phyloP scores from a whole-genome alignment of 2,329 filamentous ascomycete genomes.

The Cercospora sp. region DNA sequence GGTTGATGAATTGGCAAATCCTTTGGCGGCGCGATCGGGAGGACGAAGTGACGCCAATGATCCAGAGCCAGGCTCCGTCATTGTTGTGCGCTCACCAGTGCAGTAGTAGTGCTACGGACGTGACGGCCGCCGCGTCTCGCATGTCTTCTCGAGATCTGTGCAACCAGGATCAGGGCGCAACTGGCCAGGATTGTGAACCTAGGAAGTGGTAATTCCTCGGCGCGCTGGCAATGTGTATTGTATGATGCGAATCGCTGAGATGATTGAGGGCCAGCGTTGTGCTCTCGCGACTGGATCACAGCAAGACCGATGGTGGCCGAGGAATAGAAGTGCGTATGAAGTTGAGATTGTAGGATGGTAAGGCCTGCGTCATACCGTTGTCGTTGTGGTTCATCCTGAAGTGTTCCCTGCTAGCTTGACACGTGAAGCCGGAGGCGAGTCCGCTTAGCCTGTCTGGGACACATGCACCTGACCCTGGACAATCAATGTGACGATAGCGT shows the following conservation, averaged over 20 bases:
- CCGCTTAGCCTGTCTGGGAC: not conserved
- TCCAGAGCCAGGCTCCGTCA: not conserved
- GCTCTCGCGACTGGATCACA: not conserved
- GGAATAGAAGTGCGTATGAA: not conserved
- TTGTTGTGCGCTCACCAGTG: not conserved
- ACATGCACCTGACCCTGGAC: not conserved
- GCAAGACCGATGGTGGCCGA: not conserved
- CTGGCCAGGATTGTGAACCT: not conserved
- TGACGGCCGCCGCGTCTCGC: not conserved
- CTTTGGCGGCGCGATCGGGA: slow-evolving; percentile 32
- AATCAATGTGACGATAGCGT: not conserved
- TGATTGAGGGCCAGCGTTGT: not conserved
- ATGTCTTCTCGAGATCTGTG: slow-evolving; percentile 8
- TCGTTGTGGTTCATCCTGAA: not conserved
- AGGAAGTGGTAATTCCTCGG: not conserved
- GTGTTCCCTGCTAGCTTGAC: not conserved
- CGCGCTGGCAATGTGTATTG: not conserved
- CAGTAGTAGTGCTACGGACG: slow-evolving; percentile 1
- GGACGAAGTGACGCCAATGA: not conserved
- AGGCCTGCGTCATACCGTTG: not conserved
- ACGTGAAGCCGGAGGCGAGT: not conserved
- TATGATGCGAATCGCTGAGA: not conserved
- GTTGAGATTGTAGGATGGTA: not conserved
- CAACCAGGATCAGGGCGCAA: not conserved
- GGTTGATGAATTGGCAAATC: slow-evolving; percentile 32